phyloP scores from a whole-genome alignment of 331 rosid genomes.

The Saraca asoca region DNA sequence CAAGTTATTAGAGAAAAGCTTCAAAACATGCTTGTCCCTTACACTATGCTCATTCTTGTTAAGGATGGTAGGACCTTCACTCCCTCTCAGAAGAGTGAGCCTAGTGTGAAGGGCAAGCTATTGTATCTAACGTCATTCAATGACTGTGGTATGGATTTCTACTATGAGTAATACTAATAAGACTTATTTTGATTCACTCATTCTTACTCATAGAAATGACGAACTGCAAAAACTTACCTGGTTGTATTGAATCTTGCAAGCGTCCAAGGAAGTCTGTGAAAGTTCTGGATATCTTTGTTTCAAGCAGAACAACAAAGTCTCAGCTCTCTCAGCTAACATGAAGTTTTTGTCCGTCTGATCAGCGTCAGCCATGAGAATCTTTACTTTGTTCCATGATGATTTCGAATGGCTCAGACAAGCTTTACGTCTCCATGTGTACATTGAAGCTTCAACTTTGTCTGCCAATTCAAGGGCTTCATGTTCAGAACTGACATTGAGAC shows the following conservation, averaged over 20 bases:
- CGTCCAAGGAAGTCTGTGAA: conserved; percentile 88
- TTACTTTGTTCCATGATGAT: conserved; percentile 86
- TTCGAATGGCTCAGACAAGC: conserved; percentile 79
- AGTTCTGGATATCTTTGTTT: conserved; percentile 91
- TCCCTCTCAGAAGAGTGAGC: too few species aligned
- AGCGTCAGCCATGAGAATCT: conserved; percentile 72
- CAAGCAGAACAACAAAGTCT: conserved; percentile 65
- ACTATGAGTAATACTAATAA: background rate
- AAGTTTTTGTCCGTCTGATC: conserved; percentile 68
- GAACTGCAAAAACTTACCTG: conserved; percentile 42
- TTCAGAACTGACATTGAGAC: conserved; percentile 70
- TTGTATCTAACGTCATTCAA: too few species aligned
- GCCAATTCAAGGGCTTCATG: conserved; percentile 93
- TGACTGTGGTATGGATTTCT: too few species aligned
- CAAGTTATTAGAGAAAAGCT: too few species aligned
- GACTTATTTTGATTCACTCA: too few species aligned
- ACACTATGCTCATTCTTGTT: too few species aligned
- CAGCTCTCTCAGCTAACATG: conserved; percentile 81
- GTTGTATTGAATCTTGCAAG: conserved; percentile 87
- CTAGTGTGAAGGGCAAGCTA: too few species aligned
- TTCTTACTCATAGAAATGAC: background rate
- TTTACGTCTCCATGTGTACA: conserved; percentile 95
- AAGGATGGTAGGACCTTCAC: too few species aligned
- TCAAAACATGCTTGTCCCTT: too few species aligned
- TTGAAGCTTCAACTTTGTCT: conserved; percentile 85